Evolutionary conservation across 352 stramenopile species (phyloP), one percentile per base, ranked within the genome.

Genomic region (Halophytophthora batemanensis): DNA sequence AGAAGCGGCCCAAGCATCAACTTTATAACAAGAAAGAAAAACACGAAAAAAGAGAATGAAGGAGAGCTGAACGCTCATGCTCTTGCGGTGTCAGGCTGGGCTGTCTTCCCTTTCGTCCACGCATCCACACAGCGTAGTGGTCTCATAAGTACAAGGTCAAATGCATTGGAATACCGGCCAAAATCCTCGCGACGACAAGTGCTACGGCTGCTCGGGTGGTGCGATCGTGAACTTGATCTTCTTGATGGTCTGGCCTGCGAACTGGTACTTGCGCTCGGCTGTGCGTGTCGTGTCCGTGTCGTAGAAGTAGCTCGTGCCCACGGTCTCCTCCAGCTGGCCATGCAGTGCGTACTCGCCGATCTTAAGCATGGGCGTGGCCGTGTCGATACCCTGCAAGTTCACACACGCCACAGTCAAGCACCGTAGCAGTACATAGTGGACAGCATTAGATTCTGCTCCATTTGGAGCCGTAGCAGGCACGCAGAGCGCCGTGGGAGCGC

Each of bases 151-250:
- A 48, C 18, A 34, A 50, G 19, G 34, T 29, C 51, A 50, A 13
- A 37, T 50, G 40, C 17, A 45, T 57, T 50, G 35, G 29, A 53
- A 44, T 60, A 39, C 5, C 19, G 21, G n/a, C 6, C 18, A 45
- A 17, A 6, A 36, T 13, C 22, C 14, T 3, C 19, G 21, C 11
- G 2, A 12, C 12, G 23, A 15, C 41, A 25, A 19, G 25, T 8
- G 12, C 40, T 67, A 70, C 13, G 40, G 38, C 23, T 79, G 65
- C 40, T 87, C 77, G 13, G 77, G 78, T 11, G 77, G 76, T 38
- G 72, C 70, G 59, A 91, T 91, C 18, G 81, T 89, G 51, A 91
- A 91, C 55, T 77, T 84, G 53, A 91, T 84, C 62, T 79, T 85
- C 66, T 82, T 86, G 42, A 75, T 83, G 15, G 77, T 89, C 59